Conservation (phyloP, 805 yeast species). For the Blastobotrys parvus region DNA sequence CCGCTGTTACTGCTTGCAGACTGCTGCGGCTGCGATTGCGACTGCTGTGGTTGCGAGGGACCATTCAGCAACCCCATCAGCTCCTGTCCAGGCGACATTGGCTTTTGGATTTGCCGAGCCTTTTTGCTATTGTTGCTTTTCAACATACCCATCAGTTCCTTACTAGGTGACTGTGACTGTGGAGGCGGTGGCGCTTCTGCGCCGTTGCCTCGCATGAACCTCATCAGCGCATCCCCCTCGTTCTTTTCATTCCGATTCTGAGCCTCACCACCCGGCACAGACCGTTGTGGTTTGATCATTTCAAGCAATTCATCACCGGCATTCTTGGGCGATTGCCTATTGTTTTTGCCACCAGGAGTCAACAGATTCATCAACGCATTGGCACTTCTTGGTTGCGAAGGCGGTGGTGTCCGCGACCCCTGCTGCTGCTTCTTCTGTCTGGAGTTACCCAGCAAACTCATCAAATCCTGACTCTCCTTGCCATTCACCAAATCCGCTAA, state of each 20-base stretch:
- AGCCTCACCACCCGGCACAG: too few species aligned
- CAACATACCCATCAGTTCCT: neutral
- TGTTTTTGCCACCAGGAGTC: neutral
- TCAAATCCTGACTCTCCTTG: neutral
- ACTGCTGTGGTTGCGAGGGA: neutral
- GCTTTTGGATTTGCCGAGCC: neutral
- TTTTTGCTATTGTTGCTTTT: neutral
- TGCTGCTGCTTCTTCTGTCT: neutral
- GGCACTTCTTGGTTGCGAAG: neutral
- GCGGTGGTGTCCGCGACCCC: neutral
- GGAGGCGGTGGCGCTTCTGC: neutral
- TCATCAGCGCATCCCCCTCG: neutral
- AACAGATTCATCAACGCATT: conserved; percentile 1
- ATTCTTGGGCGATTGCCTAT: neutral
- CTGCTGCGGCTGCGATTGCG: neutral
- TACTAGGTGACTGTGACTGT: neutral
- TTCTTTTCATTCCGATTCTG: too few species aligned
- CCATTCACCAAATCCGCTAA: conserved; percentile 6
- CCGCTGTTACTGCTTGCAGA: neutral
- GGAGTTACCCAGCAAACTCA: neutral
- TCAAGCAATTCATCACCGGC: too few species aligned
- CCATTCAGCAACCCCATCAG: neutral
- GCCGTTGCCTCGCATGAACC: neutral
- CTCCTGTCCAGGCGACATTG: neutral
- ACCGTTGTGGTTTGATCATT: too few species aligned